These are phyloP conservation scores for Trichoderma breve DNA, from an alignment of 2,329 filamentous ascomycete species.

Conservation along the genomic window DNA sequence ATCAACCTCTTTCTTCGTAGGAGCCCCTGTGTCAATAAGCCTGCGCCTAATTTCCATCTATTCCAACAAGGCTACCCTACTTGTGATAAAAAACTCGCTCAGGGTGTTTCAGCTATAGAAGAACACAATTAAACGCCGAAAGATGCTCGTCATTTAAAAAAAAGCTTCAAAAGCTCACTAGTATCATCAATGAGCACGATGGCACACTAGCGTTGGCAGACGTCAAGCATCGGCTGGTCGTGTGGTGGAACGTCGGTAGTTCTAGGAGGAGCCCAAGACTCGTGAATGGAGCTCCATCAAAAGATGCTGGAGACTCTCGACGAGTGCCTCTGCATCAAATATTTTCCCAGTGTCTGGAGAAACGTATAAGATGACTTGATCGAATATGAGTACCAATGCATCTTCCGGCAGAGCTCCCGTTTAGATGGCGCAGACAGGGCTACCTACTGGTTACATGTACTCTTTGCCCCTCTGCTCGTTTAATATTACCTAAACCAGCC, in stretches of 20 bases:
- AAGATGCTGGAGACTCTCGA: constrained; percentile 76
- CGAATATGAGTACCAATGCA: background rate
- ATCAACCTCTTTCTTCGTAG: too few species aligned
- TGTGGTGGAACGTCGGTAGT: background rate
- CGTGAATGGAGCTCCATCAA: constrained; percentile 81
- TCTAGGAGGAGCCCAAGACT: constrained; percentile 50
- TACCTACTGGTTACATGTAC: constrained; percentile 52
- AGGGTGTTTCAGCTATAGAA: too few species aligned
- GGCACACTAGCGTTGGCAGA: constrained; percentile 82
- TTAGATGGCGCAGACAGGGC: background rate
- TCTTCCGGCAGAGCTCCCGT: background rate
- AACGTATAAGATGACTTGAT: constrained; percentile 69
- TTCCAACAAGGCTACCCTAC: too few species aligned
- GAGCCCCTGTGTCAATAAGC: too few species aligned
- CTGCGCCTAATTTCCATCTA: too few species aligned
- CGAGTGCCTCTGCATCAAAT: constrained; percentile 81
- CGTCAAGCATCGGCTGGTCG: constrained; percentile 73
- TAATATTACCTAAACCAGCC: constrained; percentile 79
- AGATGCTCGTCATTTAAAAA: too few species aligned
- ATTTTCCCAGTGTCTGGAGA: constrained; percentile 88
- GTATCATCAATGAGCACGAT: constrained; percentile 82
- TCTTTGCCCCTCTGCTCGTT: constrained; percentile 81
- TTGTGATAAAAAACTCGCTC: too few species aligned
- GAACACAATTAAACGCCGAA: too few species aligned
- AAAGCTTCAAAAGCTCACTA: too few species aligned